Evolutionary conservation across 2,329 filamentous ascomycete genomes (phyloP).

Genomic region (Colletotrichum phormii): DNA sequence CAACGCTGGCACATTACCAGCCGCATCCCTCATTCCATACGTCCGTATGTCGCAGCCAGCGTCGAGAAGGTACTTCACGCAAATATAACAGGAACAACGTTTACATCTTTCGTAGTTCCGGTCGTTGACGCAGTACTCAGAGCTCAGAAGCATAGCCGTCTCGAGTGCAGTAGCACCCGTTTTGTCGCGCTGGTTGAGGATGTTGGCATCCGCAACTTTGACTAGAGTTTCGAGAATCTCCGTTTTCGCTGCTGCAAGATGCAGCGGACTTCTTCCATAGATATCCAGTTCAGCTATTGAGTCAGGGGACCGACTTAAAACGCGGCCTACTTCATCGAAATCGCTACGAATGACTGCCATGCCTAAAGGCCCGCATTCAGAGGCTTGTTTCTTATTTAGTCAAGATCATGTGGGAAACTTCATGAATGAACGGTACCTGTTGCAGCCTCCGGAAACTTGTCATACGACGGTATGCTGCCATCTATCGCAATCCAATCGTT

Average conservation of each 20-base stretch:
- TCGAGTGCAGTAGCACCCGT: background rate
- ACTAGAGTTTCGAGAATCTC: background rate
- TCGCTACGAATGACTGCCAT: background rate
- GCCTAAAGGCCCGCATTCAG: background rate
- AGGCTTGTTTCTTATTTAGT: background rate
- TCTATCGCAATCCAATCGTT: background rate
- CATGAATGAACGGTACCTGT: background rate
- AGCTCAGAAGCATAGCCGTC: background rate
- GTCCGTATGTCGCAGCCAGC: background rate
- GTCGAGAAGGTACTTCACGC: background rate
- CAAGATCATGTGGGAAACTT: too few relatives aligned
- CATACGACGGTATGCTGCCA: background rate
- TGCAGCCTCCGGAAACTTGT: background rate
- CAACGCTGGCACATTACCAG: background rate
- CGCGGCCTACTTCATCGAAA: background rate
- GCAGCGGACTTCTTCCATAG: background rate
- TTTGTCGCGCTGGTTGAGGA: background rate
- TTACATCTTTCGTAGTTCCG: fast-evolving
- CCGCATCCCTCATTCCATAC: background rate
- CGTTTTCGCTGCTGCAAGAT: background rate
- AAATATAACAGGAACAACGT: background rate
- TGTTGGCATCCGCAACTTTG: background rate
- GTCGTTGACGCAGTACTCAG: fast-evolving
- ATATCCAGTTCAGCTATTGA: background rate
- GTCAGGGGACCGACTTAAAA: fast-evolving